Evolutionary conservation across 106 monocot genomes (phyloP).

Genomic region (Dactylorhiza incarnata): DNA sequence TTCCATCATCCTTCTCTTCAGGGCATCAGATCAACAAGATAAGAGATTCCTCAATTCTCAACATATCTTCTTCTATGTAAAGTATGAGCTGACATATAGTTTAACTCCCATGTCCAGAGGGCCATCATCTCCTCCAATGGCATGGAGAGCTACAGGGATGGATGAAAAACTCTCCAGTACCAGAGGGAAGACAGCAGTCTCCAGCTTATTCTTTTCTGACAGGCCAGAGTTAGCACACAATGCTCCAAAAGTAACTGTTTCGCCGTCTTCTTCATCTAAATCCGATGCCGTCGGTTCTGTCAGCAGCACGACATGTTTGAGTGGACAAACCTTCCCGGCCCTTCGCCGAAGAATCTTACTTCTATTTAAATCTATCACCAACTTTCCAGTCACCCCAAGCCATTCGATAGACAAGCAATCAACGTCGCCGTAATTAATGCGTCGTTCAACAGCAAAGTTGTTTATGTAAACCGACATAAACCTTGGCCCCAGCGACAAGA

Average conservation of each 20-base stretch:
- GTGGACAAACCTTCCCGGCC: slow-evolving; percentile 18
- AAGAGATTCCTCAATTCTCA: background rate
- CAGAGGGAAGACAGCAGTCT: slow-evolving; percentile 36
- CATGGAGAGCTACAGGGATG: slow-evolving; percentile 52
- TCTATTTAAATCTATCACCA: slow-evolving; percentile 42
- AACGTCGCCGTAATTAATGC: slow-evolving; percentile 58
- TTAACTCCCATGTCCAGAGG: slow-evolving; percentile 48
- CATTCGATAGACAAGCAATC: slow-evolving; percentile 44
- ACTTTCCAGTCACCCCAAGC: slow-evolving; percentile 39
- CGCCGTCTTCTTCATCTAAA: slow-evolving; percentile 5
- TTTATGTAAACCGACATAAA: slow-evolving; percentile 68
- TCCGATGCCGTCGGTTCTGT: slow-evolving; percentile 19
- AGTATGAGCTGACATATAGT: slow-evolving; percentile 50
- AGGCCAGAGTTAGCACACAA: background rate
- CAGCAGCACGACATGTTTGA: slow-evolving; percentile 44
- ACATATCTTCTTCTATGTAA: slow-evolving; percentile 2
- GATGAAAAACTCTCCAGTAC: slow-evolving; percentile 29
- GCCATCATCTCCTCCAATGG: slow-evolving; percentile 54
- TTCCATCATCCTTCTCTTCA: slow-evolving; percentile 8
- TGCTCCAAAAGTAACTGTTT: slow-evolving; percentile 6
- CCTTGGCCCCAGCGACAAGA: slow-evolving; percentile 52
- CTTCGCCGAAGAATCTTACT: slow-evolving; percentile 18
- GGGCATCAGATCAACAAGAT: background rate
- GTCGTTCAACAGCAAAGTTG: slow-evolving; percentile 43
- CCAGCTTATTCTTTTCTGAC: slow-evolving; percentile 8